Evolutionary conservation across 352 stramenopile species (phyloP).

Genomic region (Phytophthora lateralis): DNA sequence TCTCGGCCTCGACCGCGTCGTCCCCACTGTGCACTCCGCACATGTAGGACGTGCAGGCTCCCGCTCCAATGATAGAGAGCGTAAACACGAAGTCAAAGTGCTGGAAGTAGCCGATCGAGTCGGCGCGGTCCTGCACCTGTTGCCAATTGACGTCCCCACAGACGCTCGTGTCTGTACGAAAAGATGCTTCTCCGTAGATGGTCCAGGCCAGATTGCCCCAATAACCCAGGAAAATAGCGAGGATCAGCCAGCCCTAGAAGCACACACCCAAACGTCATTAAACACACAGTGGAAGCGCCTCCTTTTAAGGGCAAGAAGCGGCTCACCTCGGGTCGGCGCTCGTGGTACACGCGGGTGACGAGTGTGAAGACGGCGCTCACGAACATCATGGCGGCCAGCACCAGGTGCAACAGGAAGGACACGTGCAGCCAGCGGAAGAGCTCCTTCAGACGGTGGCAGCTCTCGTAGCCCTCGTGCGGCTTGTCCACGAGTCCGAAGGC

Average conservation of each 20-base stretch:
- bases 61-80: conserved; percentile 38
- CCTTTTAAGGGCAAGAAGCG: background rate
- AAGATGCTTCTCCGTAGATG: conserved; percentile 59
- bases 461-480: conserved; percentile 39
- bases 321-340: conserved; percentile 51
- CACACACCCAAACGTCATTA: conserved; percentile 1
- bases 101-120: conserved; percentile 66
- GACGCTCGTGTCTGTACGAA: conserved; percentile 53
- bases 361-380: conserved; percentile 52
- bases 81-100: conserved; percentile 78
- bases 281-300: background rate
- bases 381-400: conserved; percentile 46
- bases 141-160: conserved; percentile 58
- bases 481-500: conserved; percentile 50
- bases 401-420: conserved; percentile 59
- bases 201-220: conserved; percentile 57
- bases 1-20: conserved; percentile 58
- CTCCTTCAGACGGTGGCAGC: conserved; percentile 49
- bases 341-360: conserved; percentile 59
- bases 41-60: conserved; percentile 64
- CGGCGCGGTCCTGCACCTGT: conserved; percentile 56
- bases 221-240: conserved; percentile 66
- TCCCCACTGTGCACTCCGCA: conserved; percentile 69
- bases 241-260: conserved; percentile 52
- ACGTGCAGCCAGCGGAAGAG: conserved; percentile 66